Conservation (phyloP, 2,329 filamentous ascomycete genomes). For the Bretziella fagacearum region DNA sequence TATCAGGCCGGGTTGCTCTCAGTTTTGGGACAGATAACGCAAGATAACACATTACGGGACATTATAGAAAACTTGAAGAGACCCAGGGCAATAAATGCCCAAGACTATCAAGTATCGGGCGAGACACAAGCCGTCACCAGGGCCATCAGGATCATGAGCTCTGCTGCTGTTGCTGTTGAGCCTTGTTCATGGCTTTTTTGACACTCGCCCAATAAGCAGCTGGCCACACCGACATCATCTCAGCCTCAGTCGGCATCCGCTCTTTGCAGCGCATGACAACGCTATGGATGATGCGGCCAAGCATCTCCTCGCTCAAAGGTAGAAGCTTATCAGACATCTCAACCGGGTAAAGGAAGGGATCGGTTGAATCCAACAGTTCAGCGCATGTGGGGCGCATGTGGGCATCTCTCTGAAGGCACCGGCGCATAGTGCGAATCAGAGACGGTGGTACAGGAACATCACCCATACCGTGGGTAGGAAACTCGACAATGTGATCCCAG, state of each 20-base stretch:
- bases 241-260: constrained; percentile 39
- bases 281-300: constrained; percentile 45
- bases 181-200: constrained; percentile 29
- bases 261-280: constrained; percentile 42
- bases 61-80: background rate
- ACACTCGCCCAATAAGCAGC: constrained; percentile 45
- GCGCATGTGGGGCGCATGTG: constrained; percentile 46
- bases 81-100: background rate
- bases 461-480: constrained; percentile 51
- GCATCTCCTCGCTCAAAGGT: constrained; percentile 44
- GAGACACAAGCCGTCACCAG: background rate
- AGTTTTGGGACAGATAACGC: background rate
- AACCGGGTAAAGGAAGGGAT: constrained; percentile 47
- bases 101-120: background rate
- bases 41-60: background rate
- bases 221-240: constrained; percentile 39
- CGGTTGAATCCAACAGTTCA: constrained; percentile 40
- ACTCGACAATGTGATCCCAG: constrained; percentile 56
- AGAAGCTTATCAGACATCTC: constrained; percentile 38
- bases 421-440: constrained; percentile 43
- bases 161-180: constrained; percentile 8
- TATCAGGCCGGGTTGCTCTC: no score
- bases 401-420: constrained; percentile 45
- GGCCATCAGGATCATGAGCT: background rate
- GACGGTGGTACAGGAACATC: constrained; percentile 41